Base-by-base conservation (phyloP, 306 rosid species). In the Comarum palustre region DNA sequence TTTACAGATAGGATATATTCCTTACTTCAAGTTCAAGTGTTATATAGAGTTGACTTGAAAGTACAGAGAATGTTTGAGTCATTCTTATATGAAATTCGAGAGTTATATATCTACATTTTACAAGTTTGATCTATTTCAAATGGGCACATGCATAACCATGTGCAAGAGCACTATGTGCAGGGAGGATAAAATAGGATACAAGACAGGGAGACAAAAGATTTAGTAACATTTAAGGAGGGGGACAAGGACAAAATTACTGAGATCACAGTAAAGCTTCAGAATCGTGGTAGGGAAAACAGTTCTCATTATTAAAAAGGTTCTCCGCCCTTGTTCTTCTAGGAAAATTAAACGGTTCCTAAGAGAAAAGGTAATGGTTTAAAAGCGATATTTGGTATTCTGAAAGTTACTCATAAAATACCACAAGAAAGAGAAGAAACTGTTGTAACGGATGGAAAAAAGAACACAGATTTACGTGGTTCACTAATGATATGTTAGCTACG, bases 151-250 rank as follows among this genome's bases (percentile, higher is more conserved):
- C 41, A 61, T 38, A 8, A 10, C 42, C 57, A 74, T 8, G 19
- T 54, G 6, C 45, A 69, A 10, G 25, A 4, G 47, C 52, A 39
- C 15, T 22, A 46, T 19, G 50, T 11, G 34, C 25, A 58, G 20
- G 41, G 36, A n/a, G 25, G 47, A 24, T 41, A 25, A 55, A 29
- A 19, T 4, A 15, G 24, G n/a, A 68, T 3, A 13, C 3, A 45
- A 20, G 65, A 24, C 64, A 45, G 60, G 68, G 57, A 38, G 55
- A 19, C 74, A 66, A 22, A 52, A 45, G 68, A 15, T 57, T 39
- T 22, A 36, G 62, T 55, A 72, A 71, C n/a, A 78, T 71, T 69
- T 13, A 32, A 45, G 71, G 34, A 46, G 39, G 66, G 47, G 68
- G 41, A 14, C 59, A 62, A 9, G 25, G 65, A 36, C 51, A 45